These are phyloP conservation scores for Bothia castanella DNA, from an alignment of 1,284 basidiomycete species.

Conservation along the genomic window DNA sequence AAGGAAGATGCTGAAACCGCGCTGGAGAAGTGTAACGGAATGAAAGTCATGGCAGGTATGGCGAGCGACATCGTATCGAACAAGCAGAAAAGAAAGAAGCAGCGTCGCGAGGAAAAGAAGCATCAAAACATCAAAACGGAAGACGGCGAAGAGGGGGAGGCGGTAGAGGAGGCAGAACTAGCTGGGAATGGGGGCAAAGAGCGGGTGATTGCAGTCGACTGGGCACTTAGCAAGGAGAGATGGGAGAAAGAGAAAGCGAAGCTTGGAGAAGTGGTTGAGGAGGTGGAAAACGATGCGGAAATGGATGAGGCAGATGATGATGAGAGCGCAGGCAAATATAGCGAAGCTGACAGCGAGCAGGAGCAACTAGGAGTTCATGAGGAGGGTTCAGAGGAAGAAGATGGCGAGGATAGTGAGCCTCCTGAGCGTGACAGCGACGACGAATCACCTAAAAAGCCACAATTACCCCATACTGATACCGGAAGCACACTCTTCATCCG, in stretches of 20 bases:
- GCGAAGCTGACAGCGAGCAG: conserved; percentile 27
- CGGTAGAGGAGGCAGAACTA: conserved; percentile 39
- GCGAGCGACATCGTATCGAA: conserved; percentile 61
- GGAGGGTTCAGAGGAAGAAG: conserved; percentile 35
- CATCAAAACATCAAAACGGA: conserved; percentile 34
- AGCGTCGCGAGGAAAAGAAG: conserved; percentile 57
- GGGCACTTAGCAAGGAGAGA: conserved; percentile 92
- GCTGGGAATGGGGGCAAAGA: conserved; percentile 38
- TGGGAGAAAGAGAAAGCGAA: conserved; percentile 79
- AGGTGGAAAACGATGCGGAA: conserved; percentile 35
- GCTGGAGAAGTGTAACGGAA: conserved; percentile 82
- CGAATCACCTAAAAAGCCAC: conserved; percentile 54
- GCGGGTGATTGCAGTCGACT: conserved; percentile 89
- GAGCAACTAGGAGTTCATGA: conserved; percentile 45
- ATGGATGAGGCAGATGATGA: conserved; percentile 36
- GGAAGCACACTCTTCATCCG: conserved; percentile 94
- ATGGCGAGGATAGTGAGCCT: conserved; percentile 35
- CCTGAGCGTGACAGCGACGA: conserved; percentile 45
- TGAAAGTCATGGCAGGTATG: conserved; percentile 62
- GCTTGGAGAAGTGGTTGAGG: conserved; percentile 41
- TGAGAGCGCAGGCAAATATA: conserved; percentile 27
- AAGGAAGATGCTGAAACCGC: conserved; percentile 85
- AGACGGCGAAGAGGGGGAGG: conserved; percentile 34
- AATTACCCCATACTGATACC: conserved; percentile 73
- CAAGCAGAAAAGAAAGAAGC: conserved; percentile 76